Base-by-base conservation (phyloP, 768 basidiomycete genomes). In the Rhodocollybia butyracea region DNA sequence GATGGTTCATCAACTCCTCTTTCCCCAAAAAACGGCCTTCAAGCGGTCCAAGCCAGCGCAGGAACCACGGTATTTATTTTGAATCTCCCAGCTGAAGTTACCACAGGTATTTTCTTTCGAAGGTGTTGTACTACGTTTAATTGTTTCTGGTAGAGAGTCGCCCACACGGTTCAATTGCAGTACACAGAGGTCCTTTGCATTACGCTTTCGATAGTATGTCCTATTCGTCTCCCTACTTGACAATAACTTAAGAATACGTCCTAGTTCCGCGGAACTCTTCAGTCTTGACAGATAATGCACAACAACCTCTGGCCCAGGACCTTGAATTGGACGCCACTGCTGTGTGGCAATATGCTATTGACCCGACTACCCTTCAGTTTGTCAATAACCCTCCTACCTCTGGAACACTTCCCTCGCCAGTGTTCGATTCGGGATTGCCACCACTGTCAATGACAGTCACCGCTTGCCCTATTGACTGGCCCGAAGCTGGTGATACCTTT, bases 321-420 rank as follows among this genome's bases (percentile, higher is more conserved):
- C 69, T 80, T 30, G 65, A 82, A 61, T 80, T 78, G 58, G 76
- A 79, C 51, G 73, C 81, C 6, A 74, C 74, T 3, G 69, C 62
- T 2, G 59, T 68, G 8, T 83, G 81, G 81, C 76, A 80, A 60
- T 81, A 77, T 60, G 81, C 81, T 15, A 81, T 82, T 56, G 80
- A 84, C 62, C 78, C 78, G 0, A 60, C 69, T 2, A 75, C 75
- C 3, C 59, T 77, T 27, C 67, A 67, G 46, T 79, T 79, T 64
- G 61, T 62, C 51, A 68, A 70, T 39, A 65, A 62, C 13, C 66
- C 69, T 3, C 69, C 72, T 2, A 46, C 68, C 21, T 70, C 69
- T 6, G 70, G 68, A 27, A 62, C 60, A 17, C 67, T 78, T 21
- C 77, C 78, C 4, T 75, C 76, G 13, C 78, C 77, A 0, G 65